Evolutionary conservation across 495 filamentous ascomycete genomes (phyloP).

Genomic region (Penicilliopsis zonata): DNA sequence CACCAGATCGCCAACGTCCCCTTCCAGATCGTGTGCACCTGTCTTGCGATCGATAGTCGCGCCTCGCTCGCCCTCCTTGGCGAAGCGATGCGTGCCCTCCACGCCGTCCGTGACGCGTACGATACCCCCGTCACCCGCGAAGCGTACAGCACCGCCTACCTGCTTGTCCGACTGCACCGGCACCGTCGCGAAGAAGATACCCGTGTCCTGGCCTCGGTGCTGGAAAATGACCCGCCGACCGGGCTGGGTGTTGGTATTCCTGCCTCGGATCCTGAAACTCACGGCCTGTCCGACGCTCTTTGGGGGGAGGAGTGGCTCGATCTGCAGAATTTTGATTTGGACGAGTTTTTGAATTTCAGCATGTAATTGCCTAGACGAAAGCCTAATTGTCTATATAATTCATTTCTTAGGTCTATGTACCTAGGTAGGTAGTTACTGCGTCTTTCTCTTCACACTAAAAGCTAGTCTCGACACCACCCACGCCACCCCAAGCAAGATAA

Average conservation of each 20-base stretch:
- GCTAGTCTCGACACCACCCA: conserved; percentile 62
- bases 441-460: conserved; percentile 18
- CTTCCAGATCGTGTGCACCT: conserved; percentile 38
- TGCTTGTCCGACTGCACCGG: conserved; percentile 27
- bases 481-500: conserved; percentile 57
- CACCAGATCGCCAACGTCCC: conserved; percentile 39
- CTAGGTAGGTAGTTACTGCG: background rate
- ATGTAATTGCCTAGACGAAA: conserved; percentile 18
- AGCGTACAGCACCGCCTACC: conserved; percentile 31
- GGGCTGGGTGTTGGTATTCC: conserved; percentile 18
- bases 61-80: conserved; percentile 30
- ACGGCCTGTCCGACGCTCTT: no score
- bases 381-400: conserved; percentile 15
- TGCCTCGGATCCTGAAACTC: no score
- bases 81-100: conserved; percentile 33
- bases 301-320: conserved; percentile 32
- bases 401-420: background rate
- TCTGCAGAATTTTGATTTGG: conserved; percentile 35
- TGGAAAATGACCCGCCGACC: conserved; percentile 10
- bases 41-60: conserved; percentile 35
- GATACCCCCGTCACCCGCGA: conserved; percentile 33
- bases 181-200: conserved; percentile 29
- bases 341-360: conserved; percentile 20
- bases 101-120: conserved; percentile 25
- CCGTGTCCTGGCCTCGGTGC: conserved; percentile 15